Percentiles rank a stretch among this genome's conserved stretches.
Conservation (phyloP, 352 stramenopile species). For the Hyaloperonospora brassicae region DNA sequence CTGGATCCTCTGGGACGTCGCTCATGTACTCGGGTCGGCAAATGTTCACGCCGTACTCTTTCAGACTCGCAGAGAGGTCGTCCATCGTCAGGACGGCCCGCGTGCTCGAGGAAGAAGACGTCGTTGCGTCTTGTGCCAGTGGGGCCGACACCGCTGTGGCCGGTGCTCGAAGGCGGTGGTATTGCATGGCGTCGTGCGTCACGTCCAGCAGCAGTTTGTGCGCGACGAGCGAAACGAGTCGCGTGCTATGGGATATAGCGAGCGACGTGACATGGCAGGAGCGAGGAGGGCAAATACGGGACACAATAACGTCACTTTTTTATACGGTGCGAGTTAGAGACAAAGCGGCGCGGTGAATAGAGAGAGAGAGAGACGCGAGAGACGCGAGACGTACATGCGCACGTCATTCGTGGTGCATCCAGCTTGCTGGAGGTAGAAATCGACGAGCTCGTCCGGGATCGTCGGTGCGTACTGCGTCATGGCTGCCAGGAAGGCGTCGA, state of each 20-base stretch:
- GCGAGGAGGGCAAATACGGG: conserved; percentile 1
- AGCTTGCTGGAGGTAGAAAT: conserved; percentile 66
- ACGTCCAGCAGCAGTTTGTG: conserved; percentile 83
- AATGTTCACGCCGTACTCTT: conserved; percentile 75
- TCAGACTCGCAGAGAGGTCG: conserved; percentile 62
- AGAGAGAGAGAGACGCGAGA: too few species aligned
- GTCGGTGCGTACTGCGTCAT: conserved; percentile 56
- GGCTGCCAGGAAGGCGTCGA: conserved; percentile 61
- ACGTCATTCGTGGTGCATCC: conserved; percentile 63
- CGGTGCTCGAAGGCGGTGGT: conserved; percentile 53
- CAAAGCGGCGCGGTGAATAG: too few species aligned
- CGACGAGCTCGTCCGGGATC: conserved; percentile 63
- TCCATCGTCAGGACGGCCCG: conserved; percentile 63
- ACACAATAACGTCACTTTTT: neutral
- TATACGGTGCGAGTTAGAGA: neutral
- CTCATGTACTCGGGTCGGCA: conserved; percentile 78
- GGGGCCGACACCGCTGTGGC: conserved; percentile 3
- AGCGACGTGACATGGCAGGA: neutral
- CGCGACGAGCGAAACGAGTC: conserved; percentile 54
- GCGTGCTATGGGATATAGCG: conserved; percentile 28
- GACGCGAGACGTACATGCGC: conserved; percentile 37
- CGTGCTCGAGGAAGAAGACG: conserved; percentile 6
- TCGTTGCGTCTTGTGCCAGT: conserved; percentile 10
- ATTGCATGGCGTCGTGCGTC: conserved; percentile 71
- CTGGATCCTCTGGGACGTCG: conserved; percentile 36